Evolutionary conservation across 805 yeast species (phyloP), one percentile per base, ranked within the genome.

Genomic region (Metschnikowia dekortorum): DNA sequence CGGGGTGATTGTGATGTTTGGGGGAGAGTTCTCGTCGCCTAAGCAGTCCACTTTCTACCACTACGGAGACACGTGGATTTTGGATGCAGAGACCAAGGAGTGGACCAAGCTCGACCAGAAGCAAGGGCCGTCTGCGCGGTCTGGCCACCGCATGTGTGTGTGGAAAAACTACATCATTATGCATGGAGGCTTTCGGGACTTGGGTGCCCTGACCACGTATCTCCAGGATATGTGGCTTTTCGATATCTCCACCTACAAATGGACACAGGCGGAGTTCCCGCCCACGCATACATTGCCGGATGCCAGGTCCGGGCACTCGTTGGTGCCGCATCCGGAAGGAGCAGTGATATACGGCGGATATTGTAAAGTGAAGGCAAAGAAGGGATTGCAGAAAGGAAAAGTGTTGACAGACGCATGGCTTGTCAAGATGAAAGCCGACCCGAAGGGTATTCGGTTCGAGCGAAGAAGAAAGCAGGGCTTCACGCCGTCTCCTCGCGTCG

Each of bases 21-120:
- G 98, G 45, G 99, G 99, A 61, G 99, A 92, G 68, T 92, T 94
- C 60, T 88, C 97, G 1, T 87, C 96, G 13, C 98, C 98, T 3
- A 92, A 92, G 61, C 99, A 92, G 66, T 82, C 89, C 46, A 89
- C 97, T 0, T 92, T 92, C 68, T 94, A 94, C 66, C 99, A 92
- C 68, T 92, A 89, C 65, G 92, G 96, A 14, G 99, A 92, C 63
- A 86, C 97, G 4, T 92, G 99, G 99, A 76, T 92, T 43, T 72
- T 92, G 52, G 98, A 94, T 61, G 80, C 91, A 1, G 82, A 78
- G 32, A 75, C 85, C 14, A 89, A 87, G 61, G 96, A 90, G 67
- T 92, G 98, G 98, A 76, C 87, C 22, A 90, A 91, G 61, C 71
- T 90, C 5, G 98, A 92, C 49, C 70, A 73, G 37, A 85, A 86